Base-by-base conservation (phyloP, 2,329 filamentous ascomycete genomes). In the Mycosphaerella sp. region DNA sequence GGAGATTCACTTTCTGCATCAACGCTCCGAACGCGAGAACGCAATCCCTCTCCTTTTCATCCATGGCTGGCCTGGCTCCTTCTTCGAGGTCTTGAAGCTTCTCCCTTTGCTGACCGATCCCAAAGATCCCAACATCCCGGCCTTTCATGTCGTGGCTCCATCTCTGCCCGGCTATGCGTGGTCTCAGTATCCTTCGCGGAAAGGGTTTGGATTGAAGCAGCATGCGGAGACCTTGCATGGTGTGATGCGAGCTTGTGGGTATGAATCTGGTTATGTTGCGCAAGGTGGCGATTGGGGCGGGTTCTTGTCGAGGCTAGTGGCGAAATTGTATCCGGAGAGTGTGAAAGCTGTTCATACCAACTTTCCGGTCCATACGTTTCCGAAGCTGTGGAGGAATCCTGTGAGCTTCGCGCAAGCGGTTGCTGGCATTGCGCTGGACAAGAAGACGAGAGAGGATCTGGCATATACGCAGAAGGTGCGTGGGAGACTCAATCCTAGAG, bases 221-320 rank as follows among this genome's bases (percentile, higher is more conserved):
- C 52, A 57, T 34, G 63, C 59, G 10, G 53, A 61, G 29, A 48
- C 50, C 0, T 72, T 81, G 57, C 80, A 89, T 66, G 82, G 80
- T 48, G 70, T 89, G 6, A 89, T 89, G 85, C 70, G 79, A 9
- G 75, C 77, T n/a, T 75, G 89, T 3, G 84, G 84, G 0, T 89
- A 86, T 63, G 59, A 75, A 8, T 40, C 36, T 1, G 72, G 81
- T 69, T 86, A 84, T 55, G 64, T 71, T 1, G 70, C 74, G 9
- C 71, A 86, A 68, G 84, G 82, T 60, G 85, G 85, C 29, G 85
- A 89, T 63, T 88, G 83, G 84, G 86, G 85, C 21, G 81, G 76
- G 63, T 75, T 76, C 59, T 78, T 88, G 58, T 82, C 81, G n/a
- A 78, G 84, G 8, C 68, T 76, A 17, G 76, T 88, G 52, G 79